These are phyloP conservation scores for Ascochyta clinopodiicola DNA, from an alignment of 2,329 filamentous ascomycete genomes.

Conservation along the genomic window DNA sequence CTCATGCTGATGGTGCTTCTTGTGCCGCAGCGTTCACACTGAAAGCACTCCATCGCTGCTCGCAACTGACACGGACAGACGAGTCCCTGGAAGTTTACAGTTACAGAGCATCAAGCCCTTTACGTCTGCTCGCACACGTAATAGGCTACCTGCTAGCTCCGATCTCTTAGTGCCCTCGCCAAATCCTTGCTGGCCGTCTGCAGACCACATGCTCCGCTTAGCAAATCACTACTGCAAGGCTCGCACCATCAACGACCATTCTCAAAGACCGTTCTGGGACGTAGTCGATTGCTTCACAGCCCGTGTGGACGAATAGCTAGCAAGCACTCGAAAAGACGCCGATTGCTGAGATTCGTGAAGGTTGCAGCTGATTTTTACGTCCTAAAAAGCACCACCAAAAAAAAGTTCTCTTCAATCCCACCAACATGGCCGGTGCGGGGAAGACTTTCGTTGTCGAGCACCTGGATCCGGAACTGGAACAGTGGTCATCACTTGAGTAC, in stretches of 20 bases:
- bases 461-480: constrained; percentile 90
- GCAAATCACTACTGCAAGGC: constrained; percentile 36
- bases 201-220: constrained; percentile 31
- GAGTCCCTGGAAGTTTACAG: neutral
- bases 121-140: constrained; percentile 9
- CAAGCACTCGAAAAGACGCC: constrained; percentile 1
- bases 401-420: constrained; percentile 18
- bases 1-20: constrained; percentile 11
- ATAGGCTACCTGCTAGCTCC: constrained; percentile 26
- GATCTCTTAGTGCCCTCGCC: constrained; percentile 21
- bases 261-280: constrained; percentile 13
- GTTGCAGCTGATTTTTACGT: neutral
- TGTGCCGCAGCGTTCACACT: constrained; percentile 12
- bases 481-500: constrained; percentile 96
- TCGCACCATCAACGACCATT: constrained; percentile 18
- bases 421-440: constrained; percentile 39
- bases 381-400: constrained; percentile 1
- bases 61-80: neutral
- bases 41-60: neutral
- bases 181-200: constrained; percentile 18
- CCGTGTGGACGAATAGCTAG: neutral
- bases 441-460: constrained; percentile 96
- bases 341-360: neutral
- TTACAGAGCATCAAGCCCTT: constrained; percentile 13
- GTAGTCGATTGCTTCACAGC: constrained; percentile 3